These are phyloP conservation scores for Rubroshorea leprosula DNA, from an alignment of 345 rosid genomes.

Conservation along the genomic window DNA sequence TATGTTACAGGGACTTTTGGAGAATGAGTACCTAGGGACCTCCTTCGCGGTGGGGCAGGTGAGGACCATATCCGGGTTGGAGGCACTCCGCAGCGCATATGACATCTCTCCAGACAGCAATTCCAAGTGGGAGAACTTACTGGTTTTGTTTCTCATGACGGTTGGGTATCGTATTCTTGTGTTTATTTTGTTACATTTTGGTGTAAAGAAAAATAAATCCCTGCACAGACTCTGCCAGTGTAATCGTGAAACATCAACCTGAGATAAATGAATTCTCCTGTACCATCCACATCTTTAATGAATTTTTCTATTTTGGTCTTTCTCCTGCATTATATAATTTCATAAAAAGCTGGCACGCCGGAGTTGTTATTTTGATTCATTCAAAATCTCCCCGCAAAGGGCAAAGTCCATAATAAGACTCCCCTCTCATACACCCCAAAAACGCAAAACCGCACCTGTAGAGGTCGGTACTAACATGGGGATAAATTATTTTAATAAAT, in stretches of 20 bases:
- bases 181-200: constrained; percentile 52
- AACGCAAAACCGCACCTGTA: no score
- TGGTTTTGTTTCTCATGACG: constrained; percentile 75
- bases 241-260: constrained; percentile 34
- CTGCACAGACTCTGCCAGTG: constrained; percentile 28
- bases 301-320: no score
- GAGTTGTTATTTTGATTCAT: no score
- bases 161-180: constrained; percentile 65
- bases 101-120: constrained; percentile 64
- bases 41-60: constrained; percentile 89
- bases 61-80: constrained; percentile 76
- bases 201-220: constrained; percentile 30
- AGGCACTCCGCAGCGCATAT: constrained; percentile 65
- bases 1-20: constrained; percentile 70
- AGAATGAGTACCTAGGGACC: constrained; percentile 83
- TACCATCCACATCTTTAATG: no score
- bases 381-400: no score
- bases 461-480: no score
- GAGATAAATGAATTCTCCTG: constrained; percentile 41
- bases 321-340: no score
- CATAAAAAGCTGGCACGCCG: no score
- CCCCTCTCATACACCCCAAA: no score
- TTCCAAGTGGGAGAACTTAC: constrained; percentile 85
- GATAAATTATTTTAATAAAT: no score
- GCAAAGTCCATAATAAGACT: no score